Evolutionary conservation across 768 basidiomycete species (phyloP).

Genomic region (Agaricus subrufescens): DNA sequence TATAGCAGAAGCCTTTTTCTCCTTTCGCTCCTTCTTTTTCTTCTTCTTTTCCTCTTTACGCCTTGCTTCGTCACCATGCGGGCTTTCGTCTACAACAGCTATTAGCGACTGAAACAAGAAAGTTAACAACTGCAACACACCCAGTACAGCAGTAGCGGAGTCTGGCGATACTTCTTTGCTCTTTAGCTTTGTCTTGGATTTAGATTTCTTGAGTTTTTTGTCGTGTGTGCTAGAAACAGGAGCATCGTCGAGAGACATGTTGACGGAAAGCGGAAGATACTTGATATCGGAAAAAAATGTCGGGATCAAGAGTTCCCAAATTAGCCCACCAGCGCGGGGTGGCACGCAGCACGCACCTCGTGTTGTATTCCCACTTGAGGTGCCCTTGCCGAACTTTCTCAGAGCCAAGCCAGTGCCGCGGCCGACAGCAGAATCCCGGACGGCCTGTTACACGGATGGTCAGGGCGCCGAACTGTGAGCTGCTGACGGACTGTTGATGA

Average conservation of each 20-base stretch:
- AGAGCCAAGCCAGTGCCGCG: too few relatives aligned
- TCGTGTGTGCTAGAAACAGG: background rate
- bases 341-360: background rate
- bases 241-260: background rate
- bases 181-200: slow-evolving; percentile 21
- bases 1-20: slow-evolving; percentile 13
- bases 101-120: background rate
- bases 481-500: background rate
- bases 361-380: too few relatives aligned
- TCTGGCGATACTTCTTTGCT: slow-evolving; percentile 10
- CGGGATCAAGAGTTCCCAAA: background rate
- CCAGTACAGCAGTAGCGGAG: background rate
- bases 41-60: slow-evolving; percentile 19
- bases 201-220: slow-evolving; percentile 19
- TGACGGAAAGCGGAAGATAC: background rate
- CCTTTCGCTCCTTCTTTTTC: slow-evolving; percentile 19
- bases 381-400: too few relatives aligned
- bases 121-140: too few relatives aligned
- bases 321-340: background rate
- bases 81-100: background rate
- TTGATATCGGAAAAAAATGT: background rate
- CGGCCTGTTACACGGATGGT: too few relatives aligned
- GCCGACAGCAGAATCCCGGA: too few relatives aligned
- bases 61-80: slow-evolving; percentile 13
- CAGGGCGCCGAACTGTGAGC: too few relatives aligned